Evolutionary conservation across 2,329 filamentous ascomycete species (phyloP), one percentile per base, ranked within the genome.

Genomic region (Colletotrichum sp.): DNA sequence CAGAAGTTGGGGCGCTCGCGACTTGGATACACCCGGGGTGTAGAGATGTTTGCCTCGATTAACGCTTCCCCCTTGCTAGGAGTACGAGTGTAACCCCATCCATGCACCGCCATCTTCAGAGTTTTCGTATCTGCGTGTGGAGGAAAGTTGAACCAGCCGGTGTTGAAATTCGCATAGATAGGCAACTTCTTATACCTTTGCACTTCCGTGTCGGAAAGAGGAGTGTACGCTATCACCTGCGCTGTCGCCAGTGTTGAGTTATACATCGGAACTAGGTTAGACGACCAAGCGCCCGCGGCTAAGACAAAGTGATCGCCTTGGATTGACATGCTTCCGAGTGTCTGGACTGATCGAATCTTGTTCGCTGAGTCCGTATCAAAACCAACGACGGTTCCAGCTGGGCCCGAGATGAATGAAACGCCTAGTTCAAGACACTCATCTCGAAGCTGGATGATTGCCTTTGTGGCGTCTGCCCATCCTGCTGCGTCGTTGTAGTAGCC

Each of bases 221-320:
- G 86, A 75, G 94, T 87, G 83, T 94, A 95, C 0, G 89, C 91
- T n/a, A 95, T 83, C 1, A 90, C 88, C 78, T 95, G 93, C 2
- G 92, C 93, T 0, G 92, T 93, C 1, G 92, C 90, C 71, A 90
- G 88, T 30, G 89, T 90, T n/a, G 92, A 88, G 60, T 93, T 92
- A 30, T 90, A 87, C 2, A 94, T 85, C 79, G 93, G 91, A 61
- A 95, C 36, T 1, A 84, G 66, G 18, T 78, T 61, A 13, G 82
- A 82, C 10, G 92, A 92, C 93, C 93, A 95, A 5, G 93, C 93
- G 15, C 94, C 94, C 2, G 93, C 90, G 2, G 93, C 92, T 3
- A 95, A 84, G 65, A 95, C 21, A n/a, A 70, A 70, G 15, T 63
- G 34, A 6, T 70, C 57, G 7, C 67, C 36, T 16, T 5, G 24